phyloP scores from a whole-genome alignment of 768 basidiomycete species.

The Multifurca ochricompacta region DNA sequence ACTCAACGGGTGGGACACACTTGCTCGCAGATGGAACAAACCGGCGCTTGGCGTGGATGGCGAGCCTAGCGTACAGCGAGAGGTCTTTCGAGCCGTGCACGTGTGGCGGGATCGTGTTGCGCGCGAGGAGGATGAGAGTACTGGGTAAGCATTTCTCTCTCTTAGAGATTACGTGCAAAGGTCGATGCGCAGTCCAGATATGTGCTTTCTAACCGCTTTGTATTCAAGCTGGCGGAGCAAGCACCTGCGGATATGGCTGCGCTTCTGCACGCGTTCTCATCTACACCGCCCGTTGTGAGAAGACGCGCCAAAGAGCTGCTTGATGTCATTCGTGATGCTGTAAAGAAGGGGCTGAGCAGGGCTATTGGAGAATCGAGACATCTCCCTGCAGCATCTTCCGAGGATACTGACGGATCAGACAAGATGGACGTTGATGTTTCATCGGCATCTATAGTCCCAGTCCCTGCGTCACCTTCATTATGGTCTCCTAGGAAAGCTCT shows the following conservation, averaged over 20 bases:
- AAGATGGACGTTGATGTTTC: conserved; percentile 7
- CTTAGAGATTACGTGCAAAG: background rate
- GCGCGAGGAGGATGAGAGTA: conserved; percentile 81
- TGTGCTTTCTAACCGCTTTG: conserved; percentile 64
- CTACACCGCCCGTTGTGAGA: conserved; percentile 56
- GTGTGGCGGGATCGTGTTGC: conserved; percentile 77
- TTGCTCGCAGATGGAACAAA: conserved; percentile 83
- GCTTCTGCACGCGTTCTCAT: conserved; percentile 51
- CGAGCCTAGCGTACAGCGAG: conserved; percentile 39
- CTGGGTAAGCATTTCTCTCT: conserved; percentile 40
- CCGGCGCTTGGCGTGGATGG: conserved; percentile 34
- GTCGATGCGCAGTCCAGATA: conserved; percentile 38
- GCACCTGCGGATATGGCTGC: conserved; percentile 59
- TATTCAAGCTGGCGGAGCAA: conserved; percentile 67
- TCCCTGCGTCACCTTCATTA: background rate
- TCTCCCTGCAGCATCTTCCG: background rate
- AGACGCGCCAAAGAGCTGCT: conserved; percentile 56
- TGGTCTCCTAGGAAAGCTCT: conserved; percentile 4
- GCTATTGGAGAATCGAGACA: background rate
- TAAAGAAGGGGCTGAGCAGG: conserved; percentile 27
- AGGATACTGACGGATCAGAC: background rate
- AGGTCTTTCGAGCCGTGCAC: conserved; percentile 67
- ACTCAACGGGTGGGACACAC: conserved; percentile 64
- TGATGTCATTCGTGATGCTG: conserved; percentile 47
- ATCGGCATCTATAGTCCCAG: background rate